These are phyloP conservation scores for Sordaria brevicollis DNA, from an alignment of 495 filamentous ascomycete species.

Conservation along the genomic window DNA sequence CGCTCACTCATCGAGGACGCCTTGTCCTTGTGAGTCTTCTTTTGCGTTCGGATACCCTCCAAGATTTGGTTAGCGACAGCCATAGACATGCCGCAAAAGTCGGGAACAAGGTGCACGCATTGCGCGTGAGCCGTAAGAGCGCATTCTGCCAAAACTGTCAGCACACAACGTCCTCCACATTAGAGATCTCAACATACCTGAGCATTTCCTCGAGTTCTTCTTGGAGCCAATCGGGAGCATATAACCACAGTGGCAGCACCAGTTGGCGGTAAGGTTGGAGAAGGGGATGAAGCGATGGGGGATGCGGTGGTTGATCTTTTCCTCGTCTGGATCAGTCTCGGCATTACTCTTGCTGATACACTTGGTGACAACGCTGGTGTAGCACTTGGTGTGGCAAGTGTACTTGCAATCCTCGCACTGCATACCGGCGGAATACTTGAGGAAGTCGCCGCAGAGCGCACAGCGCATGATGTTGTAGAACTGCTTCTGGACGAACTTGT, in stretches of 20 bases:
- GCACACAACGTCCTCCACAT: neutral
- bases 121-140: conserved; percentile 79
- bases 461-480: conserved; percentile 99
- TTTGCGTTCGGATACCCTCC: conserved; percentile 50
- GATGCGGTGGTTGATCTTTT: conserved; percentile 98
- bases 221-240: conserved; percentile 84
- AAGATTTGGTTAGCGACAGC: conserved; percentile 90
- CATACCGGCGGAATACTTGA: conserved; percentile 98
- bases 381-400: conserved; percentile 96
- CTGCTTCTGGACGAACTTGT: conserved; percentile 95
- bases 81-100: conserved; percentile 99
- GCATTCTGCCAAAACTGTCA: conserved; percentile 59
- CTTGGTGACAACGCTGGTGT: conserved; percentile 95
- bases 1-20: conserved; percentile 47
- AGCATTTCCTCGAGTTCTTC: conserved; percentile 86
- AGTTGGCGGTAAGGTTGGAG: conserved; percentile 94
- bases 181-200: conserved; percentile 46
- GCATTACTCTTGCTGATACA: conserved; percentile 99
- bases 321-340: conserved; percentile 94
- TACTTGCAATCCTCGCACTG: conserved; percentile 99
- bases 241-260: conserved; percentile 99
- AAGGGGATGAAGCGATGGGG: conserved; percentile 92
- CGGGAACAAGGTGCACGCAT: conserved; percentile 91
- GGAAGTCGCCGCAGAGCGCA: conserved; percentile 92
- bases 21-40: conserved; percentile 41